Evolutionary conservation across 2,329 filamentous ascomycete genomes (phyloP), one percentile per base, ranked within the genome.

Genomic region (Colletotrichum musicola): DNA sequence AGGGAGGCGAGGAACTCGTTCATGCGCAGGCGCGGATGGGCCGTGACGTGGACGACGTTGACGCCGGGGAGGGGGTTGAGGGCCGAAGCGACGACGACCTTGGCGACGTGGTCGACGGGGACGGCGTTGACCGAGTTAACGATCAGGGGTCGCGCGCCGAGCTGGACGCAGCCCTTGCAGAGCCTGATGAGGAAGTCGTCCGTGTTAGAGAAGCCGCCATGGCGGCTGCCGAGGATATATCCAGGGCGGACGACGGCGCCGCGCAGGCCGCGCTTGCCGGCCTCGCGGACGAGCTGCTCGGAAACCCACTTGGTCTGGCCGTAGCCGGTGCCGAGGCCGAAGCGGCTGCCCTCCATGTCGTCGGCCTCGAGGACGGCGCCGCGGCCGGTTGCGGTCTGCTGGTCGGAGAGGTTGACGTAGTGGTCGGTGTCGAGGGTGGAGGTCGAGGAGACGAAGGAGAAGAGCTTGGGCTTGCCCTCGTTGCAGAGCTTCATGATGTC

Each of bases 111-210:
- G 71, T 90, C 89, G 27, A 97, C 94, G 0, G 95, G 95, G 0
- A 97, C 92, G 78, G 91, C 89, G 82, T 98, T 98, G 79, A 98
- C 89, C 0, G 93, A 93, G 82, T 97, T 98, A 77, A 85, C 81
- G 73, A 98, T 97, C 72, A 88, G 86, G 1, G 95, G 95, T 0
- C 93, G 86, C 3, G 86, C 85, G 2, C 83, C 83, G 3, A 98
- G 84, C 79, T 98, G 95, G 58, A 97, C 84, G 75, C 94, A 97
- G 65, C 94, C 95, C 82, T 98, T 97, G 64, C 91, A 82, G 81
- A 98, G 89, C 46, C 95, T 89, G 72, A 97, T 88, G 6, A 98
- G 82, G 83, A 98, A 98, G 80, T 98, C 95, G 75, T 98, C 95
- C 1, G 90, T 95, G 78, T 92, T 93, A 77, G 83, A 92, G 71